A percentile compares a stretch with the other conserved stretches of the same genome.
Evolutionary conservation across 2,329 filamentous ascomycete genomes (phyloP).

Genomic region (Mollisiaceae sp.): DNA sequence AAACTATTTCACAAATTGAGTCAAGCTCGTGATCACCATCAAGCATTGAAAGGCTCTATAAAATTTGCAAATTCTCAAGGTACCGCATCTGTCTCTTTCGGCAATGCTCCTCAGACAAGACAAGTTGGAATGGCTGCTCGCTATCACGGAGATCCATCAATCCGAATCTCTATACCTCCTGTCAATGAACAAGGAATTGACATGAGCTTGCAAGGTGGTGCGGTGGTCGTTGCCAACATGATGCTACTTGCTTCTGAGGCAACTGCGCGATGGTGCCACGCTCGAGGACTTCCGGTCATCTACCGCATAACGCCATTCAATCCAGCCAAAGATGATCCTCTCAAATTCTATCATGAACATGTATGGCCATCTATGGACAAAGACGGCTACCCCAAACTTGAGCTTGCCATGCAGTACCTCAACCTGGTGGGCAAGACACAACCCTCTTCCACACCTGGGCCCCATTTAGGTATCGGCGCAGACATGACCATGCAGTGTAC

Average conservation of each 20-base stretch:
- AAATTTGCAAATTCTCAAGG: neutral
- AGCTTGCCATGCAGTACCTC: constrained; percentile 35
- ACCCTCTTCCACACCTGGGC: constrained; percentile 57
- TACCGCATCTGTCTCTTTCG: constrained; percentile 28
- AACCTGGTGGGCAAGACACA: constrained; percentile 55
- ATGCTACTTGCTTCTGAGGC: constrained; percentile 69
- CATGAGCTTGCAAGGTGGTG: constrained; percentile 18
- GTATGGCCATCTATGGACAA: constrained; percentile 34
- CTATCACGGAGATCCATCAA: constrained; percentile 36
- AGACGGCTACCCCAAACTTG: constrained; percentile 14
- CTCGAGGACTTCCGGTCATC: constrained; percentile 62
- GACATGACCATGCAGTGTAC: constrained; percentile 68
- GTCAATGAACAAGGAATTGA: constrained; percentile 28
- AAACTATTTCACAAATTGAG: constrained; percentile 54
- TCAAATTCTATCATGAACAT: constrained; percentile 33
- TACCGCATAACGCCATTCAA: constrained; percentile 50
- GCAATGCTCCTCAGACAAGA: constrained; percentile 17
- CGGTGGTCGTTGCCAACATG: constrained; percentile 51
- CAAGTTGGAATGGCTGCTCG: constrained; percentile 8
- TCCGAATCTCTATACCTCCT: constrained; percentile 28
- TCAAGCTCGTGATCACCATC: constrained; percentile 40
- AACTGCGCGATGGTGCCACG: constrained; percentile 64
- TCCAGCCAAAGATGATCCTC: constrained; percentile 33
- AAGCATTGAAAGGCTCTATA: constrained; percentile 25
- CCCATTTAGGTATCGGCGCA: constrained; percentile 62